These are phyloP conservation scores for Barnettozyma californica DNA, from an alignment of 805 yeast genomes.

Conservation along the genomic window DNA sequence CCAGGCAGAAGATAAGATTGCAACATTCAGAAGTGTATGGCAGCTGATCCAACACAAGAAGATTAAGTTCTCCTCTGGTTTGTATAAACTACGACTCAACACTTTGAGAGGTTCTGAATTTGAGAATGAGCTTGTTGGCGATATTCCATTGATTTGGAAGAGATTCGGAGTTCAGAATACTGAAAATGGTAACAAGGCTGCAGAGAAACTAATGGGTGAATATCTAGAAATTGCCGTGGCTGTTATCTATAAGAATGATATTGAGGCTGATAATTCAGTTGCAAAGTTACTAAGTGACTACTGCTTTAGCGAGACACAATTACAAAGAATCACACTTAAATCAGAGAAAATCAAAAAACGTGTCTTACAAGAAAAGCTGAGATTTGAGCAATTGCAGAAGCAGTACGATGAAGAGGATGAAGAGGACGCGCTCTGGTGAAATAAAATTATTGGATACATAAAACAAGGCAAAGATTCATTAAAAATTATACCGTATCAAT, in stretches of 20 bases:
- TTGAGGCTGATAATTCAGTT: slow-evolving; percentile 8
- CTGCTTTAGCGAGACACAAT: slow-evolving; percentile 1
- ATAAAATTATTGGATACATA: background rate
- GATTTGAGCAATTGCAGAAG: slow-evolving; percentile 21
- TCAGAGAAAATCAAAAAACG: background rate
- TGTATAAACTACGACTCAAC: slow-evolving; percentile 12
- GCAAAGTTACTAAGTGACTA: slow-evolving; percentile 5
- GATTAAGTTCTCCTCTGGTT: slow-evolving; percentile 7
- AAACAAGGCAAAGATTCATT: background rate
- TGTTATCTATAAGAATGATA: slow-evolving; percentile 8
- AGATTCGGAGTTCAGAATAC: slow-evolving; percentile 5
- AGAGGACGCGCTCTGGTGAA: slow-evolving; percentile 26
- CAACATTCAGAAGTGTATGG: slow-evolving; percentile 16
- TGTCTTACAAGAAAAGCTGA: slow-evolving; percentile 8
- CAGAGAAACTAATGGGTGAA: slow-evolving; percentile 11
- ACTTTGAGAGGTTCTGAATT: slow-evolving; percentile 7
- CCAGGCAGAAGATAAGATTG: slow-evolving; percentile 1
- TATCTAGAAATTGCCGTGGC: slow-evolving; percentile 9
- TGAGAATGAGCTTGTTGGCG: slow-evolving; percentile 9
- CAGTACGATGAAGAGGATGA: slow-evolving; percentile 29
- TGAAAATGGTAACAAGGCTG: slow-evolving; percentile 1
- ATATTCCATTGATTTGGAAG: slow-evolving; percentile 11
- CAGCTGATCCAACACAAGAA: slow-evolving; percentile 9
- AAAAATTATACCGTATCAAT: slow-evolving; percentile 27
- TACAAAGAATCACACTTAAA: background rate